Base-by-base conservation (phyloP, 495 filamentous ascomycete species). In the Aspergillus haitiensis region DNA sequence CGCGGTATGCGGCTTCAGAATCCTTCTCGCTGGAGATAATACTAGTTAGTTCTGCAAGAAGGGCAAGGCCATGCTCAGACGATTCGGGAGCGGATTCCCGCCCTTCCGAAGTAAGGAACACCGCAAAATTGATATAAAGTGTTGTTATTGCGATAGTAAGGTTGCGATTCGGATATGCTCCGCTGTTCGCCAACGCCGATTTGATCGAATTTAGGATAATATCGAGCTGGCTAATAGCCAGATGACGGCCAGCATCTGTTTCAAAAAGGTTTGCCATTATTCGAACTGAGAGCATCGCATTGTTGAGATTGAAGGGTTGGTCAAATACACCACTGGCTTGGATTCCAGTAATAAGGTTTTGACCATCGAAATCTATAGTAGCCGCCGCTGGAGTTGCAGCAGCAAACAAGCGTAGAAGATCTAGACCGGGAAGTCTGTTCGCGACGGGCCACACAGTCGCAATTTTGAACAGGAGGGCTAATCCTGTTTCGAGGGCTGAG, bases 241-340 rank as follows among this genome's bases (percentile, higher is more conserved):
- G 74, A 15, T 78, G 70, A 10, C 89, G 84, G 35, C 94, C 94
- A 56, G 85, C 75, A 4, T 81, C 69, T 0, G 89, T 91, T 56
- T 85, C 83, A 72, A 97, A 98, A 7, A 98, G 76, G 58, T 99
- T 99, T n/a, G 84, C 86, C 49, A 96, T 81, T 12, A 86, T 81
- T 10, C 95, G 91, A 44, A 90, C 75, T 0, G 89, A 83, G 72
- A 98, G 85, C 90, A 98, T 96, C 34, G 86, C 82, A 66, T 89
- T 90, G 69, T 97, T 97, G 11, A 84, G 75, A 12, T 78, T 75
- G 8, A 82, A 72, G 9, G 76, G 77, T 7, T 73, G 66, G 27
- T 82, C 77, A 56, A 93, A 88, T 16, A 88, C 72, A 3, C 80
- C 83, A 51, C 81, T 80, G 1, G 64, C 59, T 21, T 76, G 68